Conservation (phyloP, 768 basidiomycete genomes). For the Tulasnella calospora region DNA sequence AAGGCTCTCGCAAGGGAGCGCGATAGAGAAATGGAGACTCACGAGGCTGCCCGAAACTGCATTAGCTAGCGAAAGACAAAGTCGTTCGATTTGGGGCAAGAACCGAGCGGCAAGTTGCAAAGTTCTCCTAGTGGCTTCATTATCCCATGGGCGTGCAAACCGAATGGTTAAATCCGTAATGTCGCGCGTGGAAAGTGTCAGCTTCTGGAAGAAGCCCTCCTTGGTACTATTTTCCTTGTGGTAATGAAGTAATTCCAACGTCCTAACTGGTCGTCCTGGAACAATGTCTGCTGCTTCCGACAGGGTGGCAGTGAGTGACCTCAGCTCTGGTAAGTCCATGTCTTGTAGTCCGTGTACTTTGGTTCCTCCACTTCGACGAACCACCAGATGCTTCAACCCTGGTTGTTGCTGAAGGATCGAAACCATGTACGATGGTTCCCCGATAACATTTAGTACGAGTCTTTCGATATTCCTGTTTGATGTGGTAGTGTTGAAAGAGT, state of each 20-base stretch:
- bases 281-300: not conserved
- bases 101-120: no score
- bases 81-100: no score
- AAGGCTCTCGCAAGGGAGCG: no score
- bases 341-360: not conserved
- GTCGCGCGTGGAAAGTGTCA: no score
- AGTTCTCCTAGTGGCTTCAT: no score
- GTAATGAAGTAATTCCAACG: not conserved
- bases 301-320: not conserved
- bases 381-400: not conserved
- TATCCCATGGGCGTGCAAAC: no score
- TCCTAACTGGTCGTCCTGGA: not conserved
- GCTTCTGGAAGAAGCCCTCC: no score
- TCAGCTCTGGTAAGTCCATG: not conserved
- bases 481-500: not conserved
- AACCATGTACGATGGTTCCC: not conserved
- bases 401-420: not conserved
- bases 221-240: no score
- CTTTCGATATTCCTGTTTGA: not conserved
- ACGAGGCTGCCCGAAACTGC: no score
- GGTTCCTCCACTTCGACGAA: not conserved
- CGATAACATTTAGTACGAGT: not conserved
- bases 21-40: no score
- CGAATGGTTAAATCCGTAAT: no score
- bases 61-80: no score